A percentile compares a stretch with the other conserved stretches of the same genome.
phyloP scores from a whole-genome alignment of 805 yeast species.

The Kazachstania psychrophila region DNA sequence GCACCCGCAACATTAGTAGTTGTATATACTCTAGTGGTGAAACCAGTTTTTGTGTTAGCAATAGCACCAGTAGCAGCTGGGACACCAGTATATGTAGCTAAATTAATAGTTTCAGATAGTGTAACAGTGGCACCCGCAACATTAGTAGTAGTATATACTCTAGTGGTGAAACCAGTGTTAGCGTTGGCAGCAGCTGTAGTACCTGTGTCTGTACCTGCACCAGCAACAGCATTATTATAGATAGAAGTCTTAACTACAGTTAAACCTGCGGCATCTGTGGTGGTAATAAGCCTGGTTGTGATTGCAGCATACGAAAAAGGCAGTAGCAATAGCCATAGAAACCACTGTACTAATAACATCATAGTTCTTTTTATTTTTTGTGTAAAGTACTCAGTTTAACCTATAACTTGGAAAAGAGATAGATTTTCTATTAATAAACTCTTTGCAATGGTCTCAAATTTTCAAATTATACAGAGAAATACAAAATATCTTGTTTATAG shows the following conservation, averaged over 20 bases:
- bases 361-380: too few relatives aligned
- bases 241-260: slow-evolving; percentile 25
- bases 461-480: too few relatives aligned
- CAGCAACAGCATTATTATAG: slow-evolving; percentile 22
- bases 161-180: slow-evolving; percentile 18
- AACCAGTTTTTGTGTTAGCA: slow-evolving; percentile 20
- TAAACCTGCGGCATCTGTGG: slow-evolving; percentile 27
- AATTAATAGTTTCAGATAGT: slow-evolving; percentile 20
- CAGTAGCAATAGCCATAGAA: slow-evolving; percentile 3
- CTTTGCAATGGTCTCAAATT: too few relatives aligned
- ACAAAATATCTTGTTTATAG: too few relatives aligned
- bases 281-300: slow-evolving; percentile 14
- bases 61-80: slow-evolving; percentile 18
- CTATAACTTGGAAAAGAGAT: too few relatives aligned
- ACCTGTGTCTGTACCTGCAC: slow-evolving; percentile 14
- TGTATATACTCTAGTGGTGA: slow-evolving; percentile 17
- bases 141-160: too few relatives aligned
- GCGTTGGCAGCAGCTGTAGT: slow-evolving; percentile 12
- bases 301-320: slow-evolving; percentile 14
- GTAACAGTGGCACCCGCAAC: slow-evolving; percentile 28
- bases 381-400: too few relatives aligned
- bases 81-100: slow-evolving; percentile 22
- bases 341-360: too few relatives aligned
- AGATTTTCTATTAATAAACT: too few relatives aligned
- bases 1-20: slow-evolving; percentile 16